These are phyloP conservation scores for Dysphania ambrosioides DNA, from an alignment of 148 eudicot species.

Conservation along the genomic window DNA sequence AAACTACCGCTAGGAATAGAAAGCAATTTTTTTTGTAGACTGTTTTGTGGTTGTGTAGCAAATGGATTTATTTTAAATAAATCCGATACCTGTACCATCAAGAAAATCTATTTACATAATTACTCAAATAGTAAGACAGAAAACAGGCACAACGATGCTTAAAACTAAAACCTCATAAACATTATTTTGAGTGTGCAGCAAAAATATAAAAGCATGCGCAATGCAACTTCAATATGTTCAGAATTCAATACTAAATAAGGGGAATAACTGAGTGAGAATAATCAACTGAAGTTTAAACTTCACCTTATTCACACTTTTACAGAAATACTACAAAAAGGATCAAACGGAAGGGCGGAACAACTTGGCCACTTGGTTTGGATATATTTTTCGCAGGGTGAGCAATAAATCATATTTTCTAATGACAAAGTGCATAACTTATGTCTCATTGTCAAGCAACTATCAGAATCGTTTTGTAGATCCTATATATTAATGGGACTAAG, in stretches of 20 bases:
- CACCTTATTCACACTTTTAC: conserved; percentile 24
- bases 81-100: conserved; percentile 9
- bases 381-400: conserved; percentile 7
- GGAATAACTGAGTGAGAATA: background rate
- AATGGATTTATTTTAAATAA: conserved; percentile 10
- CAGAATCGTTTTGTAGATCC: background rate
- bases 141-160: background rate
- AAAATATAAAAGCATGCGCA: background rate
- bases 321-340: background rate
- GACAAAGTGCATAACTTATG: background rate
- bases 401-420: background rate
- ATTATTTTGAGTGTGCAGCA: background rate
- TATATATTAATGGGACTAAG: background rate
- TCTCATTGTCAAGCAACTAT: background rate
- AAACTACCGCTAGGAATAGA: conserved; percentile 23
- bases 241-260: background rate
- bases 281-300: background rate
- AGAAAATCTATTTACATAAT: conserved; percentile 1
- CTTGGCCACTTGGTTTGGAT: conserved; percentile 21
- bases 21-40: conserved; percentile 20
- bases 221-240: background rate
- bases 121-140: too few species aligned
- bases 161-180: background rate
- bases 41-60: conserved; percentile 10
- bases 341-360: conserved; percentile 20